Conservation (phyloP, 2,329 filamentous ascomycete species). For the Pseudogymnoascus sp. region DNA sequence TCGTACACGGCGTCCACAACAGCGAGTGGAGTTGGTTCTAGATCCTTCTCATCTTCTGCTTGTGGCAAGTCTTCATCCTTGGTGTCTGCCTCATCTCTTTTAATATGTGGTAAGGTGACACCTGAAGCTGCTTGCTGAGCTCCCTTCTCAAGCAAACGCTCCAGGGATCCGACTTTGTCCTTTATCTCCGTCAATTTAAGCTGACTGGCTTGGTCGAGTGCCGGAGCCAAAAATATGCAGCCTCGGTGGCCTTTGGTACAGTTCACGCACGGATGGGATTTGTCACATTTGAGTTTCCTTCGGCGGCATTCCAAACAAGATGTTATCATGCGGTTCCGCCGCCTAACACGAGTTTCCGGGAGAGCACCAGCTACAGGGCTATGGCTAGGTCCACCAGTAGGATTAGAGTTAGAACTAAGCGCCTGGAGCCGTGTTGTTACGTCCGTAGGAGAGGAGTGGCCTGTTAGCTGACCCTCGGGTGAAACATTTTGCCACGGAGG, state of each 20-base stretch:
- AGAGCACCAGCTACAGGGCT: not conserved
- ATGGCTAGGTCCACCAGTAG: not conserved
- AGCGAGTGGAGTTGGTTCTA: slow-evolving; percentile 56
- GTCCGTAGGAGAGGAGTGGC: not conserved
- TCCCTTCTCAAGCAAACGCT: slow-evolving; percentile 61
- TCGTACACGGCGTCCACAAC: slow-evolving; percentile 62
- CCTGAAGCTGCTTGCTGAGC: slow-evolving; percentile 41
- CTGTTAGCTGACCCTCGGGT: not conserved
- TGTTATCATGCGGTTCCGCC: slow-evolving; percentile 58
- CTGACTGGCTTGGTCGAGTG: slow-evolving; percentile 60
- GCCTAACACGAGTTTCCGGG: slow-evolving; percentile 11
- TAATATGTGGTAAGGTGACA: slow-evolving; percentile 1
- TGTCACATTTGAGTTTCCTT: slow-evolving; percentile 73
- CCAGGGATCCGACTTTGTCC: slow-evolving; percentile 66
- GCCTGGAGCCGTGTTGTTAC: not conserved
- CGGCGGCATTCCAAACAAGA: slow-evolving; percentile 65
- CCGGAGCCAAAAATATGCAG: slow-evolving; percentile 32
- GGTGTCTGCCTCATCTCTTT: slow-evolving; percentile 35
- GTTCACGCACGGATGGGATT: slow-evolving; percentile 62
- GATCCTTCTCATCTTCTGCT: slow-evolving; percentile 52
- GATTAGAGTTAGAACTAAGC: not conserved
- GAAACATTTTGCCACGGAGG: not conserved
- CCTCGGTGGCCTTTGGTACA: slow-evolving; percentile 40
- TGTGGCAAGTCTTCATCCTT: slow-evolving; percentile 36
- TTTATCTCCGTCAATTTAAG: slow-evolving; percentile 68